These are phyloP conservation scores for Gamsiella multidivaricata DNA, from an alignment of 192 early-diverging fungal species.

Conservation along the genomic window DNA sequence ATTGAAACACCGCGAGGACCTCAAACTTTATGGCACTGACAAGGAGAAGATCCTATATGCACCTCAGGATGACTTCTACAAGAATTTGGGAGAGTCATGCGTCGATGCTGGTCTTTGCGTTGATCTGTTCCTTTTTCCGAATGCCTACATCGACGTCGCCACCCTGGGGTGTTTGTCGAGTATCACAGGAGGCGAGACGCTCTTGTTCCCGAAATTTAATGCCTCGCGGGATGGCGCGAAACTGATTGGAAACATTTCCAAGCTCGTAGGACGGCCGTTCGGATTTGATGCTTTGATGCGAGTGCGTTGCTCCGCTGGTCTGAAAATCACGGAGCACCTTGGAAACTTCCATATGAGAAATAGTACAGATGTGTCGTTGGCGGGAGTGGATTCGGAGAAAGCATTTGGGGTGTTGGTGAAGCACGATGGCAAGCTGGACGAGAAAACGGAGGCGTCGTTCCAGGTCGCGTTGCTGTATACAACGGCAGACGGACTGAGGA, in stretches of 20 bases:
- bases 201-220: conserved; percentile 88
- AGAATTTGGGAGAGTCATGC: conserved; percentile 83
- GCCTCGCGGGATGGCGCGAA: conserved; percentile 73
- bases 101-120: conserved; percentile 85
- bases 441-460: conserved; percentile 83
- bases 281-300: conserved; percentile 90
- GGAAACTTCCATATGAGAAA: conserved; percentile 96
- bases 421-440: conserved; percentile 92
- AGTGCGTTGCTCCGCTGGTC: conserved; percentile 90
- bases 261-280: conserved; percentile 78
- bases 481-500: conserved; percentile 84
- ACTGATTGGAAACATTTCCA: conserved; percentile 79
- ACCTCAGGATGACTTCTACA: conserved; percentile 90
- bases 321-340: conserved; percentile 86
- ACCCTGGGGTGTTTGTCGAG: conserved; percentile 81
- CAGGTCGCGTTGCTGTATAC: conserved; percentile 97
- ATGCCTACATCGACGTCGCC: conserved; percentile 89
- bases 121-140: conserved; percentile 93
- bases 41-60: conserved; percentile 89
- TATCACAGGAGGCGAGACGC: conserved; percentile 89
- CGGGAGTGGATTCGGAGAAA: conserved; percentile 87
- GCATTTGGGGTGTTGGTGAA: conserved; percentile 84
- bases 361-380: conserved; percentile 91
- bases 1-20: conserved; percentile 88
- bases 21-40: conserved; percentile 90